Base-by-base conservation (phyloP, 2,329 filamentous ascomycete species). In the Aurifilum marmelostoma region DNA sequence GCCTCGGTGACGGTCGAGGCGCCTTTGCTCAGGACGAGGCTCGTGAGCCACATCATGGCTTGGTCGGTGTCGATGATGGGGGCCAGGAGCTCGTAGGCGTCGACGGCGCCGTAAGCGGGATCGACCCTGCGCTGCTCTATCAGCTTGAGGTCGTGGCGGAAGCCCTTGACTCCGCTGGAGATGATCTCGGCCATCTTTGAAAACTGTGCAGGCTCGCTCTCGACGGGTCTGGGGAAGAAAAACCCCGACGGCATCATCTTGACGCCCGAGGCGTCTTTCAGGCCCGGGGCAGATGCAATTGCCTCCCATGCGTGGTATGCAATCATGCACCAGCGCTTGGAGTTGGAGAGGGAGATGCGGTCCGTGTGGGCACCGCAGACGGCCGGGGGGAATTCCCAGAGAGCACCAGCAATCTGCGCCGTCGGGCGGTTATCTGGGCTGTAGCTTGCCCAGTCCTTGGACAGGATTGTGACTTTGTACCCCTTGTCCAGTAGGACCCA, bases 31-130 rank as follows among this genome's bases (percentile, higher is more conserved):
- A 77, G 71, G 32, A 84, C 80, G 1, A 83, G 77, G 43, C 75
- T 73, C 71, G 77, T 81, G 63, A 83, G 74, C 75, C 78, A 83
- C 29, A 72, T 71, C 81, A 83, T 84, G 39, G 78, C 78, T 54
- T 76, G 72, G 71, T 84, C 82, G 0, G 82, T 83, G 72, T 84
- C 81, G 69, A 84, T 83, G 65, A 83, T 76, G 0, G 82, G 83
- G 1, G 82, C 79, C 60, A 81, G 74, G 63, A 81, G 73, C 70
- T 83, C 80, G 71, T 83, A 84, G 6, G 81, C 82, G 64, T 84
- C 80, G 4, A 80, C 77, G 16, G 76, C 78, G 11, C 78, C 78
- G 67, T 81, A 79, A 0, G 69, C 68, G 9, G 73, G 74, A 69
- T 80, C 73, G 32, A 81, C 71, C 16, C 75, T 70, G 18, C 76